These are phyloP conservation scores for Pichia norvegensis DNA, from an alignment of 1,139 yeast species.

Conservation along the genomic window DNA sequence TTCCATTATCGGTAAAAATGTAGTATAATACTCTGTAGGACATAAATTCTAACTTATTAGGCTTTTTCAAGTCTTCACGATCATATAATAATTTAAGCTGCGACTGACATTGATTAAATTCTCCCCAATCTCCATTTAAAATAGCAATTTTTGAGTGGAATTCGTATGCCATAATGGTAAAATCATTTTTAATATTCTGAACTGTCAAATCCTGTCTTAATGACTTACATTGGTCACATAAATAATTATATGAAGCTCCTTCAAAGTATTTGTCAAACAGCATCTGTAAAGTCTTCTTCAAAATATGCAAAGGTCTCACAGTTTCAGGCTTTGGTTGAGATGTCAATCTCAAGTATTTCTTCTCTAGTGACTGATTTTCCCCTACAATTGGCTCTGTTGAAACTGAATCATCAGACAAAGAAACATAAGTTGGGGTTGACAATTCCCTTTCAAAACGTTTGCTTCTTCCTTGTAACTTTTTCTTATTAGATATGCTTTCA, in stretches of 20 bases:
- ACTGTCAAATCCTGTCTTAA: constrained; percentile 90
- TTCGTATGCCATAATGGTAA: constrained; percentile 75
- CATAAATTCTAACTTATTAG: constrained; percentile 53
- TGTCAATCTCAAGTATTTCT: constrained; percentile 73
- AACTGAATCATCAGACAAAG: neutral
- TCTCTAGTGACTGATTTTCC: constrained; percentile 56
- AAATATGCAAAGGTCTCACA: constrained; percentile 65
- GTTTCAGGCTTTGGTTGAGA: constrained; percentile 83
- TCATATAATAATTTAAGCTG: constrained; percentile 61
- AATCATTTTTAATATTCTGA: constrained; percentile 74
- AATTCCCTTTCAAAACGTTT: constrained; percentile 45
- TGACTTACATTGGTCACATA: constrained; percentile 86
- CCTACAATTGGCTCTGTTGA: constrained; percentile 47
- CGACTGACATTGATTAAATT: constrained; percentile 90
- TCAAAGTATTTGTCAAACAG: constrained; percentile 49
- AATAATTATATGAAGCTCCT: constrained; percentile 57
- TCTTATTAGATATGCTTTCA: neutral
- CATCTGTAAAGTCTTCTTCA: constrained; percentile 50
- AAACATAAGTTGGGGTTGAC: constrained; percentile 16
- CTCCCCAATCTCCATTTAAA: constrained; percentile 79
- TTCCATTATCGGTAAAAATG: constrained; percentile 63
- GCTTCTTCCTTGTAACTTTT: constrained; percentile 31
- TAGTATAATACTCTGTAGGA: constrained; percentile 73
- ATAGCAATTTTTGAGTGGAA: constrained; percentile 83
- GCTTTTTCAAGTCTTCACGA: constrained; percentile 25